These are phyloP conservation scores for Furcasterigmium furcatum DNA, from an alignment of 2,329 filamentous ascomycete genomes.

Conservation along the genomic window DNA sequence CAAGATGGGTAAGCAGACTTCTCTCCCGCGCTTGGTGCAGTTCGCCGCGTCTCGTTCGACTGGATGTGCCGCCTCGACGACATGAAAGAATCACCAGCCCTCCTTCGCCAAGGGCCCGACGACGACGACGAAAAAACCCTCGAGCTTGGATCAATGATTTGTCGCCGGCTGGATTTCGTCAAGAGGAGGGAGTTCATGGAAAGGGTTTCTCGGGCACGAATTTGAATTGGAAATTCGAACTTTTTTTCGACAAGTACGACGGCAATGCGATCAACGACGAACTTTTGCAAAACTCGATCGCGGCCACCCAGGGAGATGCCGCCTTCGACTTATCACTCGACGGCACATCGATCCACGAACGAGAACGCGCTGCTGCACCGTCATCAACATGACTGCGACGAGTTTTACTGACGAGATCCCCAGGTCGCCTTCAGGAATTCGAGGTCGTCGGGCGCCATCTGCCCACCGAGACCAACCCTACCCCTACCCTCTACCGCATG, in stretches of 20 bases:
- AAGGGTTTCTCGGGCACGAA: too few relatives aligned
- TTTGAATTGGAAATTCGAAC: too few relatives aligned
- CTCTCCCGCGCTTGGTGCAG: slow-evolving; percentile 5
- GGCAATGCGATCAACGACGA: too few relatives aligned
- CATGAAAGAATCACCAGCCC: too few relatives aligned
- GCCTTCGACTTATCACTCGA: too few relatives aligned
- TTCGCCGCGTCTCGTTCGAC: too few relatives aligned
- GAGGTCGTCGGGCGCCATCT: slow-evolving; percentile 99
- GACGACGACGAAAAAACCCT: slow-evolving; percentile 1
- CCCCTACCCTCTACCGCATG: slow-evolving; percentile 99
- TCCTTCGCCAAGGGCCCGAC: too few relatives aligned
- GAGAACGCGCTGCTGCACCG: background rate
- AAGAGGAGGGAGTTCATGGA: too few relatives aligned
- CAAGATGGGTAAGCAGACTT: slow-evolving; percentile 59
- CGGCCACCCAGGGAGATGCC: too few relatives aligned
- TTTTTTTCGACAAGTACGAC: too few relatives aligned
- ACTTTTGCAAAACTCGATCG: too few relatives aligned
- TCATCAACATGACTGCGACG: background rate
- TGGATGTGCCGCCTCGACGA: too few relatives aligned
- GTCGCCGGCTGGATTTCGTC: background rate
- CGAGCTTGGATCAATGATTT: slow-evolving; percentile 2
- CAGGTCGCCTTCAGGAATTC: slow-evolving; percentile 99
- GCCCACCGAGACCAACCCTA: slow-evolving; percentile 95
- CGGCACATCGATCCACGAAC: background rate
- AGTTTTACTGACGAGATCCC: slow-evolving; percentile 24